Conservation (phyloP, 2,329 filamentous ascomycete species). For the Neoscytalidium dimidiatum region DNA sequence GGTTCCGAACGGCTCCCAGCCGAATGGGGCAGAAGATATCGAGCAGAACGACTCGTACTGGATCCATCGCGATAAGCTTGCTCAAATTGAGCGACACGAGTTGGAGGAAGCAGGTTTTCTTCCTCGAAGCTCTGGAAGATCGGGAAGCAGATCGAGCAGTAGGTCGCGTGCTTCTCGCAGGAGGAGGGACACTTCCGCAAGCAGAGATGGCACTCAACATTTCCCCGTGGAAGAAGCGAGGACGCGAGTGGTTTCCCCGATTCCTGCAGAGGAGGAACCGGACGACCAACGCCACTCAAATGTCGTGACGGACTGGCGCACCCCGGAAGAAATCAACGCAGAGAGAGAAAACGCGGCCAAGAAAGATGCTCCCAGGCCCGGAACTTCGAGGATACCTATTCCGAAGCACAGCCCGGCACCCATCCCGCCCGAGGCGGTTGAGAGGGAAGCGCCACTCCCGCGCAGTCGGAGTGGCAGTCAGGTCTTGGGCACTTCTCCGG, state of each 20-base stretch:
- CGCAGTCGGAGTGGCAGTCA: slow-evolving; percentile 59
- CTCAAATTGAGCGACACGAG: slow-evolving; percentile 77
- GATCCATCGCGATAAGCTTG: slow-evolving; percentile 85
- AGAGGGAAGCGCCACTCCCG: slow-evolving; percentile 69
- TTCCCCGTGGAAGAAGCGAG: slow-evolving; percentile 24
- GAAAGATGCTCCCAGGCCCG: slow-evolving; percentile 45
- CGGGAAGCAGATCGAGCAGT: slow-evolving; percentile 38
- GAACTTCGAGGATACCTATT: slow-evolving; percentile 81
- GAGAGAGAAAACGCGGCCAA: slow-evolving; percentile 39
- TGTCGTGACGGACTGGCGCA: slow-evolving; percentile 67
- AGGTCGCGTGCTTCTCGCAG: slow-evolving; percentile 36
- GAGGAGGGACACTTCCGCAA: slow-evolving; percentile 31
- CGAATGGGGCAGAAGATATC: neutral
- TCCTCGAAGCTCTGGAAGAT: slow-evolving; percentile 29
- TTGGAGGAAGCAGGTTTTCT: slow-evolving; percentile 75
- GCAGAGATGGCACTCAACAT: slow-evolving; percentile 26
- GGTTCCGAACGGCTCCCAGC: neutral
- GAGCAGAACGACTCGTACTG: slow-evolving; percentile 51
- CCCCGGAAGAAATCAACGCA: slow-evolving; percentile 73
- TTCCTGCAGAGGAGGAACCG: slow-evolving; percentile 44
- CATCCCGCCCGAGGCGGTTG: slow-evolving; percentile 69
- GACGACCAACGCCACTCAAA: slow-evolving; percentile 46
- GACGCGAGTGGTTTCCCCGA: slow-evolving; percentile 36
- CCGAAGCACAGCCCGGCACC: slow-evolving; percentile 78
- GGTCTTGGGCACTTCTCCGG: slow-evolving; percentile 1